Percentiles rank a stretch among this genome's conserved stretches.
These are phyloP conservation scores for Panaeolus cyanescens DNA, from an alignment of 768 basidiomycete genomes.

Conservation along the genomic window DNA sequence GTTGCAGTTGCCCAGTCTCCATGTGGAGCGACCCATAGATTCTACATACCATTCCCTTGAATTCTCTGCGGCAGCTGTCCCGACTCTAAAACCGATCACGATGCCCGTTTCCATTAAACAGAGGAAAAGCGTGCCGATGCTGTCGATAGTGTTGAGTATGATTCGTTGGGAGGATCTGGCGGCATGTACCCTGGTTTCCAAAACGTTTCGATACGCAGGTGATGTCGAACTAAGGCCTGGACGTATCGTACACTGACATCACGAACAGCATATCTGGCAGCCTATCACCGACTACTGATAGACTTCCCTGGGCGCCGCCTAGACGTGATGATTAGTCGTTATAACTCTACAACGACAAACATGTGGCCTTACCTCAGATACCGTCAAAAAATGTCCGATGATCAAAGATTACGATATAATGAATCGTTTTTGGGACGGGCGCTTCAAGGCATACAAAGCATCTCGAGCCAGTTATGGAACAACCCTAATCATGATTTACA, in stretches of 20 bases:
- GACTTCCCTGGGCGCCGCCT: conserved; percentile 55
- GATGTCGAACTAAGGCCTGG: conserved; percentile 6
- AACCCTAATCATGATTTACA: conserved; percentile 63
- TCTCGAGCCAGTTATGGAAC: conserved; percentile 55
- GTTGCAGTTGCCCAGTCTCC: too few species aligned
- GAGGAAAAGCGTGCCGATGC: conserved; percentile 51
- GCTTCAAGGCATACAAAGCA: conserved; percentile 30
- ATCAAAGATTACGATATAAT: conserved; percentile 40
- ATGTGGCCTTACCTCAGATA: conserved; percentile 72
- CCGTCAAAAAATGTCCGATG: conserved; percentile 45
- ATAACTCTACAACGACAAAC: conserved; percentile 52
- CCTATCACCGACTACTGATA: conserved; percentile 45
- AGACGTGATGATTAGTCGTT: conserved; percentile 33
- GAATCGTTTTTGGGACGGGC: conserved; percentile 51
- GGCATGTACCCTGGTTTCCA: conserved; percentile 53
- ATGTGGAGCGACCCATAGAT: too few species aligned
- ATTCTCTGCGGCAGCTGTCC: conserved; percentile 24
- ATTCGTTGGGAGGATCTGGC: conserved; percentile 45
- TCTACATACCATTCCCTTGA: conserved; percentile 35
- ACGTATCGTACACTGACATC: not conserved
- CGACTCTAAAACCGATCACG: conserved; percentile 41
- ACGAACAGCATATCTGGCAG: conserved; percentile 66
- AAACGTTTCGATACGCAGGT: conserved; percentile 9
- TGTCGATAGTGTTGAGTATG: conserved; percentile 56
- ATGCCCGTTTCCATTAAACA: conserved; percentile 62